Evolutionary conservation across 495 filamentous ascomycete species (phyloP), one percentile per base, ranked within the genome.

Genomic region (Penicillium atrosanguineum): DNA sequence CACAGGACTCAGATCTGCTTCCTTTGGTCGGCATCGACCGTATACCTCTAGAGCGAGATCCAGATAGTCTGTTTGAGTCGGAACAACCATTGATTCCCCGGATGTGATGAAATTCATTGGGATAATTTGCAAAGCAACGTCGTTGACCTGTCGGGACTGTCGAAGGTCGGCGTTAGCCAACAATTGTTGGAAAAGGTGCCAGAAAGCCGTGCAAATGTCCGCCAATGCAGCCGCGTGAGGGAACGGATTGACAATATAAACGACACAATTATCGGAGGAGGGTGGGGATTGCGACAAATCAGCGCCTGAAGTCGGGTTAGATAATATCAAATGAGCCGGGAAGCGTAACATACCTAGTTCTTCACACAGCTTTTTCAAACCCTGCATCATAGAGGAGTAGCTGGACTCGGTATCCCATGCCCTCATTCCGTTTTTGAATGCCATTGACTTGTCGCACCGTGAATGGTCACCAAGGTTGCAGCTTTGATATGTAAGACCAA

Each of bases 181-280:
- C 64, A 93, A 94, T 29, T 81, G 70, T 49, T 90, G 84, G 58
- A 86, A 87, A 12, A 97, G 79, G 31, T 81, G 74, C 65, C 86
- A 84, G 63, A 95, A 95, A 16, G 86, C 87, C 11, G 83, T 78
- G 60, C 90, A 96, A 8, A 93, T 82, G 56, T 91, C 83, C 20
- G 89, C 84, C 12, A 91, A 75, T 12, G 86, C 80, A 25, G 78
- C 74, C 15, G 84, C 73, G 46, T 82, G 73, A 6, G 82, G 73
- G 37, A 90, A 88, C 0, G 86, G 84, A 61, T 97, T 91, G 42
- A 96, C 72, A 38, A 96, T 85, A 63, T 91, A 96, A n/a, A 97
- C 74, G 16, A 97, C 89, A 44, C 88, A 83, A 50, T 89, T 92
- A 40, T 78, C 73, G n/a, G 75, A 69, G 39, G 67, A 74, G 6